A percentile compares a stretch with the other conserved stretches of the same genome.
Evolutionary conservation across 306 rosid genomes (phyloP).

Genomic region (Quercus ilex): DNA sequence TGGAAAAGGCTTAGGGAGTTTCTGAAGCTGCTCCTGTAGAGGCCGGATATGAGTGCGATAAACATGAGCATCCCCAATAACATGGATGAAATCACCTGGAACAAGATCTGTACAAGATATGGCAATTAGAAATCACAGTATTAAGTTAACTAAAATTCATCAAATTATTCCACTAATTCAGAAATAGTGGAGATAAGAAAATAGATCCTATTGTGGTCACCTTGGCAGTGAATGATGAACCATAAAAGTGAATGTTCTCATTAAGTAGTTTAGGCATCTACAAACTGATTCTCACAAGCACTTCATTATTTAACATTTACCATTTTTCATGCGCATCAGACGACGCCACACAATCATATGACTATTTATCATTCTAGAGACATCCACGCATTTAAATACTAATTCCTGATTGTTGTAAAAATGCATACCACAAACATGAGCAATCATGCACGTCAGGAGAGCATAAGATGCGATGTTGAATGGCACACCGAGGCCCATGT

Average conservation of each 20-base stretch:
- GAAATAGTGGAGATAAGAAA: background rate
- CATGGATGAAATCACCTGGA: slow-evolving; percentile 90
- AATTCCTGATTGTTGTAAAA: slow-evolving; percentile 1
- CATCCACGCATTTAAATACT: background rate
- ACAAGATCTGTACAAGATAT: slow-evolving; percentile 53
- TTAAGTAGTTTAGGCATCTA: background rate
- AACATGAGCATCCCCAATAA: slow-evolving; percentile 93
- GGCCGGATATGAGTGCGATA: slow-evolving; percentile 95
- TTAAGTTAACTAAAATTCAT: background rate
- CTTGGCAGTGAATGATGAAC: background rate
- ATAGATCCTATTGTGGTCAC: background rate
- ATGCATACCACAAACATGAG: slow-evolving; percentile 93
- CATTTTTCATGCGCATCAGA: background rate
- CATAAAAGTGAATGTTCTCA: background rate
- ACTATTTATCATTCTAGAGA: background rate
- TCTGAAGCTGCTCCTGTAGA: slow-evolving; percentile 89
- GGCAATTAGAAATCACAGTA: background rate
- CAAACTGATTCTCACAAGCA: background rate
- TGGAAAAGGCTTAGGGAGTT: slow-evolving; percentile 93
- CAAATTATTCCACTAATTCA: background rate
- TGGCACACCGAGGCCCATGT: slow-evolving; percentile 90
- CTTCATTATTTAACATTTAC: background rate
- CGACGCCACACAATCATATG: background rate
- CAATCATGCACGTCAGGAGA: slow-evolving; percentile 92
- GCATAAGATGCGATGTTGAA: slow-evolving; percentile 96